Evolutionary conservation across 169 alveolate genomes (phyloP).

Genomic region (Amoebophrya sp.): DNA sequence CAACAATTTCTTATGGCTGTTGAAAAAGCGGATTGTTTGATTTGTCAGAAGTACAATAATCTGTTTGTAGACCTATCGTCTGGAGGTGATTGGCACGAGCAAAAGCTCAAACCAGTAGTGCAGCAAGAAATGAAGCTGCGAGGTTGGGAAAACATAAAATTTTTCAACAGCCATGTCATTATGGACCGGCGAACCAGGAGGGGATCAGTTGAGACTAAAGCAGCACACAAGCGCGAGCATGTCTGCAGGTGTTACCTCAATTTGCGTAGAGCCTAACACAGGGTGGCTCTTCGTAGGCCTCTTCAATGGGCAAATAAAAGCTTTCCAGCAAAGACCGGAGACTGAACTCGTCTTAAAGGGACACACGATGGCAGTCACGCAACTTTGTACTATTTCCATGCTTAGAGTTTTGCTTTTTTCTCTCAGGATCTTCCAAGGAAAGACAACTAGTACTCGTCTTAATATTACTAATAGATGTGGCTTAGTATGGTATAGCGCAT

Average conservation of each 20-base stretch:
- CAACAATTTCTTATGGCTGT: too few species aligned
- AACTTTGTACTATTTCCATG: background rate
- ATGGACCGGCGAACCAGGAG: background rate
- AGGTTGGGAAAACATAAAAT: too few species aligned
- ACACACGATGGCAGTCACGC: background rate
- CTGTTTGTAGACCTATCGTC: too few species aligned
- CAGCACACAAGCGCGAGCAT: background rate
- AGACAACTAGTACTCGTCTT: background rate
- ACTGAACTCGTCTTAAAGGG: constrained; percentile 3
- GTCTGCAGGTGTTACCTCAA: background rate
- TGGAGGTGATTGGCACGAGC: too few species aligned
- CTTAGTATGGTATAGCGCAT: too few species aligned
- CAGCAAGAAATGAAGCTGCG: too few species aligned
- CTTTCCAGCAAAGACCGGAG: background rate
- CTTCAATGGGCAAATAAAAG: background rate
- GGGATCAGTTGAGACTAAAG: background rate
- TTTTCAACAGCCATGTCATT: background rate
- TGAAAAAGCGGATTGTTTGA: too few species aligned
- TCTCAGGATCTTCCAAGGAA: background rate
- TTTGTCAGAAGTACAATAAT: too few species aligned
- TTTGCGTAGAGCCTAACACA: background rate
- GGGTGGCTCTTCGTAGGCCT: background rate
- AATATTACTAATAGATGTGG: too few species aligned
- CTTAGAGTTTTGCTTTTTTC: background rate
- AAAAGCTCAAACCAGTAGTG: too few species aligned